These are phyloP conservation scores for Lactifluus hygrophoroides DNA, from an alignment of 768 basidiomycete genomes.

Conservation along the genomic window DNA sequence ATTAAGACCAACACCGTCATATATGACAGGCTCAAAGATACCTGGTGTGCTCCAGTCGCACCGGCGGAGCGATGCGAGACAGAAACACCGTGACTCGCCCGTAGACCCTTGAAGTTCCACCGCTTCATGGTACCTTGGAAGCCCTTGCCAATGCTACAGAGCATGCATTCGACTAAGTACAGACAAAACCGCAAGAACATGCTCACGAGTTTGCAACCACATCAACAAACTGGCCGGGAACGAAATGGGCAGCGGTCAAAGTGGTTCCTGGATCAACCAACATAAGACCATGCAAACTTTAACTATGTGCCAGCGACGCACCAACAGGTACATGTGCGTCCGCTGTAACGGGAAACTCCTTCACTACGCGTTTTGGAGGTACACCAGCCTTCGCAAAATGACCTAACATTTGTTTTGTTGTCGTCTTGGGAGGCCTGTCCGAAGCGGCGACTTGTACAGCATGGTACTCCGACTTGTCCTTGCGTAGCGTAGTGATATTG, in stretches of 20 bases:
- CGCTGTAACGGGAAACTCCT: conserved; percentile 80
- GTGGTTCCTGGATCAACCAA: conserved; percentile 62
- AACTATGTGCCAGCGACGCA: conserved; percentile 31
- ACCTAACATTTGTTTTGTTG: conserved; percentile 73
- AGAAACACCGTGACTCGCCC: conserved; percentile 94
- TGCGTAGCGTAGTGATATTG: conserved; percentile 56
- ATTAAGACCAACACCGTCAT: conserved; percentile 4
- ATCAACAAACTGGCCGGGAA: conserved; percentile 94
- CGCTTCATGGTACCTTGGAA: conserved; percentile 97
- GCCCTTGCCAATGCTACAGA: conserved; percentile 83
- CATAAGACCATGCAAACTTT: neutral
- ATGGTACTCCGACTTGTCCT: conserved; percentile 68
- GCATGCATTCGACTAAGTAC: neutral
- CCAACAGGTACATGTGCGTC: conserved; percentile 90
- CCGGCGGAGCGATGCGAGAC: conserved; percentile 89
- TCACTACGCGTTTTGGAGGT: conserved; percentile 72
- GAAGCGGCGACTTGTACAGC: conserved; percentile 91
- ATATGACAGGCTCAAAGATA: conserved; percentile 28
- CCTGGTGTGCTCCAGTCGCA: conserved; percentile 93
- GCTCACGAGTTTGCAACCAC: conserved; percentile 85
- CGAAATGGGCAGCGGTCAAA: conserved; percentile 87
- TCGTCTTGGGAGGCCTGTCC: conserved; percentile 61
- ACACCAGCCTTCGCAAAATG: conserved; percentile 84
- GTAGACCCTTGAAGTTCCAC: conserved; percentile 86
- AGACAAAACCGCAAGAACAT: neutral